Evolutionary conservation across 257 asterid species (phyloP), one percentile per base, ranked within the genome.

Genomic region (Primulina huaijiensis): DNA sequence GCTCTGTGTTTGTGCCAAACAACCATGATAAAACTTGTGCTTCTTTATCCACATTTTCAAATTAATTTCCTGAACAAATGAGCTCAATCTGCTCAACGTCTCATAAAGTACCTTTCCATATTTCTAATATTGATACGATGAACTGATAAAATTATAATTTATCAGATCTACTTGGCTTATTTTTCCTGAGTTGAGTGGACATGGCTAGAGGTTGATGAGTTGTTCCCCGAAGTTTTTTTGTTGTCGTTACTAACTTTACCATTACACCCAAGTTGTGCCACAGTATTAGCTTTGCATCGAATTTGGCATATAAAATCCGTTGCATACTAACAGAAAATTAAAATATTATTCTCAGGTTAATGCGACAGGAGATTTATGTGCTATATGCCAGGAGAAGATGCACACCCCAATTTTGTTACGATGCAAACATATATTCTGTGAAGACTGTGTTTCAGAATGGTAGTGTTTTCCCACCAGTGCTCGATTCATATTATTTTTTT

Each of bases 361-460:
- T 80, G 93, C 81, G 5, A 81, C 87, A 35, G 90, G 93, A 37
- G 93, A 87, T 76, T 74, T 83, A 37, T 87, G 93, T 70, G 90
- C 90, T 65, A 87, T 87, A 69, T 85, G 93, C 83, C 93, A 85
- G 83, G 93, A 85, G 79, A 87, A 87, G 87, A 85, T 87, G 90
- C 83, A 87, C 53, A 73, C 78, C 16, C 90, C 93, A 65, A 81
- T 87, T 71, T 70, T 85, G 62, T 68, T 87, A 69, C 79, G 83
- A 64, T 87, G 93, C 82, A 85, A 87, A 74, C 93, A 87, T 79
- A 85, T 87, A 69, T 87, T 85, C 85, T 87, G 90, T 65, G 93
- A 87, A 83, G 93, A 85, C 75, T 87, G 93, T 69, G 89, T 87
- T 76, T 85, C 89, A 31, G 90, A 87, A 82, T 85, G 93, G 93